Percentiles rank a stretch among this genome's conserved stretches.
Conservation (phyloP, 345 rosid species). For the Syzygium jambos region DNA sequence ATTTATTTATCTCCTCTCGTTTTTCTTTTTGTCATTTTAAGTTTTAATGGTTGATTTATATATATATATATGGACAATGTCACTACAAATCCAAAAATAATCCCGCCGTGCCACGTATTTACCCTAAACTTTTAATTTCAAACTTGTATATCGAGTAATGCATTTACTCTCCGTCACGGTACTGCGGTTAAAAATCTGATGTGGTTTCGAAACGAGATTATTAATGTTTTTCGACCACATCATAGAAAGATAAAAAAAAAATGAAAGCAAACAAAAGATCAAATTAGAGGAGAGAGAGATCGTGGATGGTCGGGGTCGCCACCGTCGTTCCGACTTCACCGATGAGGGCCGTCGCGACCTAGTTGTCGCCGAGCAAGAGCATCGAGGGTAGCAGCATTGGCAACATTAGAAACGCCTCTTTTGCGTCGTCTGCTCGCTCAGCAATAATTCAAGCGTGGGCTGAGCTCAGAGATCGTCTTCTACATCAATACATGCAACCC, state of each 20-base stretch:
- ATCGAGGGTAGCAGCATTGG: neutral
- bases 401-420: conserved; percentile 3
- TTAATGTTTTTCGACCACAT: fast-evolving
- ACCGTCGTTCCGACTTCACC: neutral
- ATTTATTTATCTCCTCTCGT: neutral
- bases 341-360: neutral
- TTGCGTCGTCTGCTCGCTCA: conserved; percentile 45
- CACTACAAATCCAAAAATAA: neutral
- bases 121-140: neutral
- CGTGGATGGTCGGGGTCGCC: fast-evolving
- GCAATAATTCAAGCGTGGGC: conserved; percentile 70
- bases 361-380: neutral
- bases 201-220: fast-evolving
- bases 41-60: neutral
- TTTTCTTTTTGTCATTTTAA: neutral
- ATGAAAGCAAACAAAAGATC: neutral
- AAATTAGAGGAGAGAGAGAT: neutral
- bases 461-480: conserved; percentile 55
- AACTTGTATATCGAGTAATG: neutral
- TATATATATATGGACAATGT: neutral
- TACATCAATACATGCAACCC: conserved; percentile 30
- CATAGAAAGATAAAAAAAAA: neutral
- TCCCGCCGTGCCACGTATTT: neutral
- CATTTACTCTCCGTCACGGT: fast-evolving
- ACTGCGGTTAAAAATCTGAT: neutral